Percentiles rank a stretch among this genome's conserved stretches.
Conservation (phyloP, 179 eudicot species). For the Nepenthes alata region DNA sequence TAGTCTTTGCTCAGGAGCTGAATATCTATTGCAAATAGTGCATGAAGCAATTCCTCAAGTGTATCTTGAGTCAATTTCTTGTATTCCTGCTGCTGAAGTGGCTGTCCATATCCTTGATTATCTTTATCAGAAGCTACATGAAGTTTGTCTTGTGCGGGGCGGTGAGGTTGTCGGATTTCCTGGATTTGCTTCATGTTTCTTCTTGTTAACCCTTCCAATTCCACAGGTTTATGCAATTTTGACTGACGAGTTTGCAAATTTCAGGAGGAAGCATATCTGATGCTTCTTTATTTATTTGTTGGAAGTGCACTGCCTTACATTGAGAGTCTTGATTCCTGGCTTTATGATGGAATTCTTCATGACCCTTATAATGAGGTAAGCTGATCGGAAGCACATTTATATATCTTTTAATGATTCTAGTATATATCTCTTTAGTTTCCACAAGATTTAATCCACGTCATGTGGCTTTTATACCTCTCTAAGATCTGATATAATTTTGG, state of each 20-base stretch:
- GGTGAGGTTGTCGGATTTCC: constrained; percentile 57
- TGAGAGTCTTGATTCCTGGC: constrained; percentile 85
- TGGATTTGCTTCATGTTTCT: neutral
- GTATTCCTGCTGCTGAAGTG: constrained; percentile 66
- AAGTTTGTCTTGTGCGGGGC: constrained; percentile 70
- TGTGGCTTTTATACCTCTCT: neutral
- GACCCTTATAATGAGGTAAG: constrained; percentile 96
- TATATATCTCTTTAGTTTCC: neutral
- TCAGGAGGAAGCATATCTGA: constrained; percentile 88
- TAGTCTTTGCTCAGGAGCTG: constrained; percentile 96
- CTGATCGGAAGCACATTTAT: constrained; percentile 1
- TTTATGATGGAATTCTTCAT: constrained; percentile 83
- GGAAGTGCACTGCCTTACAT: constrained; percentile 77
- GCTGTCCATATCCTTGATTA: constrained; percentile 66
- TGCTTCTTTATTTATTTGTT: constrained; percentile 68
- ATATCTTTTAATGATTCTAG: no score
- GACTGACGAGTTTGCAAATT: constrained; percentile 16
- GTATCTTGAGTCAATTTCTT: constrained; percentile 40
- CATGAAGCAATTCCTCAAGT: constrained; percentile 57
- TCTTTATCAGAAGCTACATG: constrained; percentile 70
- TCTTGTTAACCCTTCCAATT: neutral
- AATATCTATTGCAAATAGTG: constrained; percentile 61
- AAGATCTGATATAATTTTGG: neutral
- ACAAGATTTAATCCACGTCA: neutral
- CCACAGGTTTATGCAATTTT: neutral